Conservation (phyloP, 1,284 basidiomycete species). For the Irpex lacteus region DNA sequence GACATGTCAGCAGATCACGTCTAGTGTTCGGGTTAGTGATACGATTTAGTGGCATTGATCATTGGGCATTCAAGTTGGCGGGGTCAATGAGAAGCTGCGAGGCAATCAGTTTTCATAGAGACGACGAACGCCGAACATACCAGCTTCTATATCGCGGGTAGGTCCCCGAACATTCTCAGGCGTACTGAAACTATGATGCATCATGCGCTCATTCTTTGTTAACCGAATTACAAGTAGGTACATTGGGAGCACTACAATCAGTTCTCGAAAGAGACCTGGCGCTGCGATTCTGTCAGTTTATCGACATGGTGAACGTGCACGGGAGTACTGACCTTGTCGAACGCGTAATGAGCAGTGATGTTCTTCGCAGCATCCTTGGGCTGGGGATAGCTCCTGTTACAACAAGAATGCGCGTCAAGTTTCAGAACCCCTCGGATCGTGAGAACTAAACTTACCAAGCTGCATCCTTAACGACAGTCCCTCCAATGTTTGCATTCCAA, state of each 20-base stretch:
- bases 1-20: neutral
- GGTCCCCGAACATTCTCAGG: neutral
- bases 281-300: neutral
- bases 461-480: conserved; percentile 47
- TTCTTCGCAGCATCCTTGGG: conserved; percentile 48
- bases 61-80: neutral
- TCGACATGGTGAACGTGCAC: neutral
- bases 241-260: neutral
- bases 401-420: neutral
- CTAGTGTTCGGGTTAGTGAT: neutral
- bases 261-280: neutral
- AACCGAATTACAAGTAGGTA: neutral
- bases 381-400: conserved; percentile 57
- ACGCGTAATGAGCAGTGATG: conserved; percentile 61
- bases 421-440: neutral
- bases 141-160: neutral
- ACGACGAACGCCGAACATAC: neutral
- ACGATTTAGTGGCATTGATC: neutral
- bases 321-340: conserved; percentile 53
- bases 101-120: neutral
- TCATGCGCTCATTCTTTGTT: neutral
- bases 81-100: neutral
- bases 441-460: conserved; percentile 45
- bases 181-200: neutral
- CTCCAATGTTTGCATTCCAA: conserved; percentile 51